Conservation (phyloP, 2,329 filamentous ascomycete species). For the Aspergillus oerlinghausenensis region DNA sequence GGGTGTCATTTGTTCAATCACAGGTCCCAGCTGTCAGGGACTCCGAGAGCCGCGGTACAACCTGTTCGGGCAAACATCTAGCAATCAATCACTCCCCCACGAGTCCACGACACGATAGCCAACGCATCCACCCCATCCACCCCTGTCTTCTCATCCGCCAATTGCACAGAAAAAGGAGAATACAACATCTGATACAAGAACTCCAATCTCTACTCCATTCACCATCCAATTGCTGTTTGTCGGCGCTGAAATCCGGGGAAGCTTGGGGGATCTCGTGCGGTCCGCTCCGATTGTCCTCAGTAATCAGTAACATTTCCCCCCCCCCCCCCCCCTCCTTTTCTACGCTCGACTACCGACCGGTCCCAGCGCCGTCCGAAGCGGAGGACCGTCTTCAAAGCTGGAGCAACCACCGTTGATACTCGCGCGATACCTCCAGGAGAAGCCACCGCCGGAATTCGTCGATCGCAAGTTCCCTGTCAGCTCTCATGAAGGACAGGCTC, state of each 20-base stretch:
- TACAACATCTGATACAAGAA: not conserved
- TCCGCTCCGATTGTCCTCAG: not conserved
- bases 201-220: not conserved
- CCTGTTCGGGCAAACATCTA: not conserved
- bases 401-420: not conserved
- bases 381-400: not conserved
- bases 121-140: constrained; percentile 4
- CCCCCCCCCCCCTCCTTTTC: not conserved
- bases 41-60: constrained; percentile 33
- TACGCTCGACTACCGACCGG: not conserved
- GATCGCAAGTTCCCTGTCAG: constrained; percentile 18
- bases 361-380: not conserved
- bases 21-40: constrained; percentile 14
- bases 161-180: not conserved
- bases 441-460: constrained; percentile 21
- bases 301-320: not conserved
- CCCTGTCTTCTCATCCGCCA: not conserved
- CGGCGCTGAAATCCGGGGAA: constrained; percentile 17
- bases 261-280: not conserved
- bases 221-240: not conserved
- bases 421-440: constrained; percentile 23
- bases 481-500: constrained; percentile 31
- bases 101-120: constrained; percentile 4
- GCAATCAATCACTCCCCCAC: not conserved
- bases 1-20: constrained; percentile 22